These are phyloP conservation scores for Diplodia mutila DNA, from an alignment of 2,329 filamentous ascomycete genomes.

Conservation along the genomic window DNA sequence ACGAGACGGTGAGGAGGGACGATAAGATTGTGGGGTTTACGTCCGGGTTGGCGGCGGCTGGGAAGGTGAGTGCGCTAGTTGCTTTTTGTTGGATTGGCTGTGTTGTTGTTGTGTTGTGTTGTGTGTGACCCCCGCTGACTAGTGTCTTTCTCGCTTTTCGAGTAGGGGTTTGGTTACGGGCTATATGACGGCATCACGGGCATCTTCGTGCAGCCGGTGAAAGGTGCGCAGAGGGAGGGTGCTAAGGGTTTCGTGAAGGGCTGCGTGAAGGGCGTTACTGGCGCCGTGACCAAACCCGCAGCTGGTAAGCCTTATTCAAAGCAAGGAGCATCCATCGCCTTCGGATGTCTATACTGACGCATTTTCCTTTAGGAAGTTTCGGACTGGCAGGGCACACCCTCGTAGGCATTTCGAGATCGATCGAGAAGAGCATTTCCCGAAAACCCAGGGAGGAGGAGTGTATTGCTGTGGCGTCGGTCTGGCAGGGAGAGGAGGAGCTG, in stretches of 20 bases:
- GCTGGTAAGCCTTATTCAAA: too few species aligned
- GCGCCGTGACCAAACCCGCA: slow-evolving; percentile 32
- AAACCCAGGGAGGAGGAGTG: neutral
- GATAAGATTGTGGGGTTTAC: slow-evolving; percentile 78
- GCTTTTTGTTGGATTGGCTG: too few species aligned
- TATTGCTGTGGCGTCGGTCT: neutral
- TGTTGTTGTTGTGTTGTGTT: neutral
- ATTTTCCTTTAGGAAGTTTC: neutral
- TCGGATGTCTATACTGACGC: neutral
- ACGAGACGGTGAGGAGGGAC: slow-evolving; percentile 73
- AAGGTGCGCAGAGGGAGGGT: slow-evolving; percentile 32
- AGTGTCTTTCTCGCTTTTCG: too few species aligned
- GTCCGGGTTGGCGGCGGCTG: slow-evolving; percentile 75
- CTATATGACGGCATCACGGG: slow-evolving; percentile 34
- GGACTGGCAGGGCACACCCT: neutral
- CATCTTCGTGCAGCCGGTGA: slow-evolving; percentile 32
- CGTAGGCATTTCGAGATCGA: slow-evolving; percentile 3
- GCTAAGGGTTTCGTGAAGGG: slow-evolving; percentile 34
- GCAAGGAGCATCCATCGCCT: too few species aligned
- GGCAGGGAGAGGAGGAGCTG: slow-evolving; percentile 11
- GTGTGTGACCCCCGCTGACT: too few species aligned
- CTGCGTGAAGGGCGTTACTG: slow-evolving; percentile 34
- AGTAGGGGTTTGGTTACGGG: slow-evolving; percentile 31
- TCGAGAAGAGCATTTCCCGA: neutral
- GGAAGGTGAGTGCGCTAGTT: slow-evolving; percentile 55